These are phyloP conservation scores for Podaxis sp. DNA, from an alignment of 768 basidiomycete genomes.

Conservation along the genomic window DNA sequence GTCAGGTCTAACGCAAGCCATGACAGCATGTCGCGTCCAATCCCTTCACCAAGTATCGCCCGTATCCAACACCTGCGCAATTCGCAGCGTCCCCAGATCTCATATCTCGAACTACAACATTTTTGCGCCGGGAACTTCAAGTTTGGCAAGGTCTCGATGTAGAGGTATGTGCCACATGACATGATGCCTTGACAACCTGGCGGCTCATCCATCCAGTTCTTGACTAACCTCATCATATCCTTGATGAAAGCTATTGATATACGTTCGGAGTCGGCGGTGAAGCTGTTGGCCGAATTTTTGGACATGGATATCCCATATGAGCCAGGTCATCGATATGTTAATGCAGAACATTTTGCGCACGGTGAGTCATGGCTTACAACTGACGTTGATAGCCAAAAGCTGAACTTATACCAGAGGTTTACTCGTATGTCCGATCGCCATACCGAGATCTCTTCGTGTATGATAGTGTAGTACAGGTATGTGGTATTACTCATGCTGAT, in stretches of 20 bases:
- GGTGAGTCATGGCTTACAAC: slow-evolving; percentile 46
- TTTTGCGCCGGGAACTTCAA: slow-evolving; percentile 80
- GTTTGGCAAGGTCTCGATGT: slow-evolving; percentile 91
- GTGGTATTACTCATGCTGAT: slow-evolving; percentile 16
- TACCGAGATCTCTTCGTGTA: slow-evolving; percentile 82
- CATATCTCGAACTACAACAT: slow-evolving; percentile 73
- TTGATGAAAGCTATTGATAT: slow-evolving; percentile 93
- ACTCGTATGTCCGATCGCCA: slow-evolving; percentile 85
- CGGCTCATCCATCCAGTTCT: slow-evolving; percentile 54
- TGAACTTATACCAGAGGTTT: slow-evolving; percentile 60
- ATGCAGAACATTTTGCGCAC: slow-evolving; percentile 94
- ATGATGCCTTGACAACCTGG: slow-evolving; percentile 14
- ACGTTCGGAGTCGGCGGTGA: slow-evolving; percentile 84
- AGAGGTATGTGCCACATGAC: slow-evolving; percentile 51
- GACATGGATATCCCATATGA: slow-evolving; percentile 67
- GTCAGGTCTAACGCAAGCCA: slow-evolving; percentile 6
- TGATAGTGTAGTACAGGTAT: slow-evolving; percentile 79
- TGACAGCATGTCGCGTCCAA: slow-evolving; percentile 89
- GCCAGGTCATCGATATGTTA: slow-evolving; percentile 55
- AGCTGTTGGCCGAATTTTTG: slow-evolving; percentile 82
- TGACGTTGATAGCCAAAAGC: not conserved
- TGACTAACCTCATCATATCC: slow-evolving; percentile 85
- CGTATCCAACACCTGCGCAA: slow-evolving; percentile 84
- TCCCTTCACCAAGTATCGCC: slow-evolving; percentile 79
- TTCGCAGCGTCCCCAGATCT: slow-evolving; percentile 76